phyloP scores from a whole-genome alignment of 2,329 filamentous ascomycete genomes.

The Neurospora sp. region DNA sequence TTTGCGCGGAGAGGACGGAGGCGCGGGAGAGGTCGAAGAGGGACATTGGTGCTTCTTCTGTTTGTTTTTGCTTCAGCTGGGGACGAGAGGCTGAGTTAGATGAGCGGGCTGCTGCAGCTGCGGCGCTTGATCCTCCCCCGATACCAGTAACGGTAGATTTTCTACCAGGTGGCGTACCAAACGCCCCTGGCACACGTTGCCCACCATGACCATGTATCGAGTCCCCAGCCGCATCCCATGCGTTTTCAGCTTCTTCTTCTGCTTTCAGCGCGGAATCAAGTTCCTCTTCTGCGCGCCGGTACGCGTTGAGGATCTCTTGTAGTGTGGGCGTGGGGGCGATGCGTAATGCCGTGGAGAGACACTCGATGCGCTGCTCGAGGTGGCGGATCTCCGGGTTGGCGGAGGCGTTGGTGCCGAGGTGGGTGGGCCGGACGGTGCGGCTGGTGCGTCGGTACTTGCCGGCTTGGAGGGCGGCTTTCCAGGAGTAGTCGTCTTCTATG shows the following conservation, averaged over 20 bases:
- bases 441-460: slow-evolving; percentile 58
- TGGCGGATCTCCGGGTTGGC: slow-evolving; percentile 57
- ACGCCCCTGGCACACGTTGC: slow-evolving; percentile 33
- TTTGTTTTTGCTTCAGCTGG: slow-evolving; percentile 15
- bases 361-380: slow-evolving; percentile 72
- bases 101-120: slow-evolving; percentile 19
- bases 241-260: slow-evolving; percentile 59
- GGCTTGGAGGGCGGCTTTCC: slow-evolving; percentile 70
- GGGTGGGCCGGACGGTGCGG: slow-evolving; percentile 45
- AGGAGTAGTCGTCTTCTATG: slow-evolving; percentile 55
- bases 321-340: slow-evolving; percentile 62
- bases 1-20: slow-evolving; percentile 48
- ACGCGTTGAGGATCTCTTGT: slow-evolving; percentile 65
- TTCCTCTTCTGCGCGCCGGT: slow-evolving; percentile 70
- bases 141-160: neutral
- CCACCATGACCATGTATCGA: slow-evolving; percentile 42
- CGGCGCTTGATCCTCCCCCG: neutral
- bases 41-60: slow-evolving; percentile 53
- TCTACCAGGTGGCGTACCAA: neutral
- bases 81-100: slow-evolving; percentile 23
- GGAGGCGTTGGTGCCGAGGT: slow-evolving; percentile 46
- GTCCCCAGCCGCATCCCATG: slow-evolving; percentile 60
- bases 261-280: slow-evolving; percentile 55
- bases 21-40: slow-evolving; percentile 55
- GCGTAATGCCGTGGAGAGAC: slow-evolving; percentile 64